phyloP scores from a whole-genome alignment of 108 stramenopile species.

The Cyclotella cryptica region DNA sequence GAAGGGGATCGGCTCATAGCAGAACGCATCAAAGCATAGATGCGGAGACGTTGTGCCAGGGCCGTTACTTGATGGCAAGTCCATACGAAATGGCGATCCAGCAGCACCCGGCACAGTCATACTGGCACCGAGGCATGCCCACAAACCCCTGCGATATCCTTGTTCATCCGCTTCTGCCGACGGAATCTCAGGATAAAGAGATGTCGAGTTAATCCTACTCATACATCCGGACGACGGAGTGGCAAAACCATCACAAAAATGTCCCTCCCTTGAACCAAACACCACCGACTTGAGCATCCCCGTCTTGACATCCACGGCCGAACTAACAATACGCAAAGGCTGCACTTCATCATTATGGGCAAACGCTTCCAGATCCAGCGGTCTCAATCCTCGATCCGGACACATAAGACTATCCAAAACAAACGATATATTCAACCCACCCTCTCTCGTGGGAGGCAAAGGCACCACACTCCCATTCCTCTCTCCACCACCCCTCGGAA shows the following conservation, averaged over 20 bases:
- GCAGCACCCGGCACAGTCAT: slow-evolving; percentile 91
- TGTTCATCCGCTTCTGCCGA: slow-evolving; percentile 44
- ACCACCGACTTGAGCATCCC: slow-evolving; percentile 59
- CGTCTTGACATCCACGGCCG: slow-evolving; percentile 58
- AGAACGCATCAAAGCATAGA: slow-evolving; percentile 81
- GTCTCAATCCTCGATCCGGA: slow-evolving; percentile 68
- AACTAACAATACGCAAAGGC: slow-evolving; percentile 69
- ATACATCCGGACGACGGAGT: slow-evolving; percentile 11
- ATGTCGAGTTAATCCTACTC: slow-evolving; percentile 7
- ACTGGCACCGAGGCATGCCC: slow-evolving; percentile 77
- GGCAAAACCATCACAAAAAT: slow-evolving; percentile 47
- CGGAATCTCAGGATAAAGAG: slow-evolving; percentile 36
- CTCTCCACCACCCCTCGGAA: slow-evolving; percentile 8
- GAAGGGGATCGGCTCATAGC: slow-evolving; percentile 83
- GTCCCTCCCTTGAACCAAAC: slow-evolving; percentile 74
- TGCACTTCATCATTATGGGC: slow-evolving; percentile 63
- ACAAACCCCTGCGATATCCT: slow-evolving; percentile 65
- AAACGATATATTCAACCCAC: slow-evolving; percentile 80
- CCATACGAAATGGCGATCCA: slow-evolving; percentile 66
- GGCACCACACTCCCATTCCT: no score
- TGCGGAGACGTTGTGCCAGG: slow-evolving; percentile 18
- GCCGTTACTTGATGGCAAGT: slow-evolving; percentile 36
- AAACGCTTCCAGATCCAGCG: slow-evolving; percentile 82
- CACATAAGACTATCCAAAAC: slow-evolving; percentile 81
- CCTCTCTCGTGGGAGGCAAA: slow-evolving; percentile 37